Percentiles rank a stretch among this genome's conserved stretches.
Conservation (phyloP, 345 rosid genomes). For the Bruguiera parviflora region DNA sequence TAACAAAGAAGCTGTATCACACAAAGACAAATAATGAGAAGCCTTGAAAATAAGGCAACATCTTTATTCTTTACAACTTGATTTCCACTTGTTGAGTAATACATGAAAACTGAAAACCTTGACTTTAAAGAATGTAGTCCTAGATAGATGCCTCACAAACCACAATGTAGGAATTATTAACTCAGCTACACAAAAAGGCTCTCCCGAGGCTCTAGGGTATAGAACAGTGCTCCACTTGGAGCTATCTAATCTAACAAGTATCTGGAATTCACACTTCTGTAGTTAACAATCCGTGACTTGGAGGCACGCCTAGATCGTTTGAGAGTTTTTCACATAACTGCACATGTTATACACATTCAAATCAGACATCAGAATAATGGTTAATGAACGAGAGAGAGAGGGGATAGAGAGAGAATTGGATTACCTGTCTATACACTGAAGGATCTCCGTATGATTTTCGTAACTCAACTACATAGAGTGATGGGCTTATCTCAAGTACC, state of each 20-base stretch:
- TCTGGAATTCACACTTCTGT: constrained; percentile 23
- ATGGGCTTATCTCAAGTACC: constrained; percentile 84
- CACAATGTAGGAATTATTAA: too few relatives aligned
- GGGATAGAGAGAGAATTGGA: not conserved
- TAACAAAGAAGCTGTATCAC: too few relatives aligned
- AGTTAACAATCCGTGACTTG: constrained; percentile 28
- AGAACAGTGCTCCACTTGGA: too few relatives aligned
- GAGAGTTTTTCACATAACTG: constrained; percentile 79
- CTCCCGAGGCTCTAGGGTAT: too few relatives aligned
- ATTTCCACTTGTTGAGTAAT: too few relatives aligned
- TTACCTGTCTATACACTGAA: constrained; percentile 70
- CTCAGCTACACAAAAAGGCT: too few relatives aligned
- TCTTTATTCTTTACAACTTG: too few relatives aligned
- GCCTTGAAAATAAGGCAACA: too few relatives aligned
- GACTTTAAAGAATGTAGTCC: too few relatives aligned
- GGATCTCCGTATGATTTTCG: constrained; percentile 84
- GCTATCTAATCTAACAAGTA: not conserved
- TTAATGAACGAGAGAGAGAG: not conserved
- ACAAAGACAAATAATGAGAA: too few relatives aligned
- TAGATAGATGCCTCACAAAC: too few relatives aligned
- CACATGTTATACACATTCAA: constrained; percentile 18
- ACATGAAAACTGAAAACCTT: too few relatives aligned
- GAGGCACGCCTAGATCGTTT: constrained; percentile 58
- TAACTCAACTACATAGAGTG: constrained; percentile 76
- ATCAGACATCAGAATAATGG: not conserved